A percentile compares a stretch with the other conserved stretches of the same genome.
These are phyloP conservation scores for Juglanconis oblonga DNA, from an alignment of 2,329 filamentous ascomycete genomes.

Conservation along the genomic window DNA sequence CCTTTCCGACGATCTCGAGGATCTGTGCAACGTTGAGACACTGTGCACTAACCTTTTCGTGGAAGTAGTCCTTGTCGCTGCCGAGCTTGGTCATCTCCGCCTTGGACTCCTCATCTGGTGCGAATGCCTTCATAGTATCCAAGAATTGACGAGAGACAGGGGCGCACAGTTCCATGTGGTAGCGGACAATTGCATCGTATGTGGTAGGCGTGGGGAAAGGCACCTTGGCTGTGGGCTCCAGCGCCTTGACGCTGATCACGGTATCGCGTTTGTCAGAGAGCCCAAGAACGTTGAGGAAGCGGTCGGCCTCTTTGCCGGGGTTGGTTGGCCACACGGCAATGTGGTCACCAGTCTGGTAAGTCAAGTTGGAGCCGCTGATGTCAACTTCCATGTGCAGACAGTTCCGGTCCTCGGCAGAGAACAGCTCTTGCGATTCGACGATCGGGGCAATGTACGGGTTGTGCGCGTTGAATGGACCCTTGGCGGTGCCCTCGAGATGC, in stretches of 20 bases:
- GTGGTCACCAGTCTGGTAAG: slow-evolving; percentile 95
- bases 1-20: slow-evolving; percentile 68
- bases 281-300: slow-evolving; percentile 77
- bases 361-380: slow-evolving; percentile 82
- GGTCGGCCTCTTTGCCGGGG: slow-evolving; percentile 85
- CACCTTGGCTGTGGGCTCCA: slow-evolving; percentile 94
- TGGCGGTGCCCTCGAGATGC: slow-evolving; percentile 80
- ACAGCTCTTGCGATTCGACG: slow-evolving; percentile 84
- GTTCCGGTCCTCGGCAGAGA: slow-evolving; percentile 85
- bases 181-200: slow-evolving; percentile 87
- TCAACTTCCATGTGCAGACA: slow-evolving; percentile 96
- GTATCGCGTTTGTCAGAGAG: slow-evolving; percentile 73
- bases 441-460: slow-evolving; percentile 97
- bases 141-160: slow-evolving; percentile 96
- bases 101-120: slow-evolving; percentile 80
- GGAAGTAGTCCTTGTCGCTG: slow-evolving; percentile 93
- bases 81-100: slow-evolving; percentile 86
- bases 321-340: slow-evolving; percentile 98
- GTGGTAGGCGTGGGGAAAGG: slow-evolving; percentile 97
- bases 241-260: slow-evolving; percentile 84
- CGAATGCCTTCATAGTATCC: slow-evolving; percentile 81
- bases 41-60: slow-evolving; percentile 74
- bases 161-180: slow-evolving; percentile 95
- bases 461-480: slow-evolving; percentile 92
- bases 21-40: slow-evolving; percentile 89